A percentile compares a stretch with the other conserved stretches of the same genome.
Conservation (phyloP, 441 rosid genomes). For the Manihot esculenta region DNA sequence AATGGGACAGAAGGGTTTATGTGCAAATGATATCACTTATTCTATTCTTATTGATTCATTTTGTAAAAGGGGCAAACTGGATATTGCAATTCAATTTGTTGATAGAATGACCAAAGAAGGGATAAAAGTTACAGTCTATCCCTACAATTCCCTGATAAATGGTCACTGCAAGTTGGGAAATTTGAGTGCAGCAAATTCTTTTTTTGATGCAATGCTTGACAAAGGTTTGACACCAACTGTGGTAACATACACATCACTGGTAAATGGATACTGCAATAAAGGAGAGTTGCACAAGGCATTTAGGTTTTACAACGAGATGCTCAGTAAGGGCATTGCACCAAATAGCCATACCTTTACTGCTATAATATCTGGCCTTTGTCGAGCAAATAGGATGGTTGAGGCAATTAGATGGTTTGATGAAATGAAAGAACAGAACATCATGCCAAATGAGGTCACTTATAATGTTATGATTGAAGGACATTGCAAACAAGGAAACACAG, state of each 20-base stretch:
- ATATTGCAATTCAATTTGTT: constrained; percentile 49
- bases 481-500: constrained; percentile 52
- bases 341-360: constrained; percentile 67
- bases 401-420: constrained; percentile 56
- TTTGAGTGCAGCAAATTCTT: constrained; percentile 49
- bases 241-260: constrained; percentile 66
- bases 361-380: constrained; percentile 69
- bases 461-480: constrained; percentile 82
- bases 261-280: constrained; percentile 70
- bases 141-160: constrained; percentile 73
- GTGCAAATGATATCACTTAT: constrained; percentile 63
- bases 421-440: constrained; percentile 53
- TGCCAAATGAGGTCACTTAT: constrained; percentile 77
- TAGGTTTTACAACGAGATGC: constrained; percentile 78
- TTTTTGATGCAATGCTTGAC: constrained; percentile 52
- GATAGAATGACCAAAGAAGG: constrained; percentile 52
- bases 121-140: constrained; percentile 54
- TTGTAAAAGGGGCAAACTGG: constrained; percentile 70
- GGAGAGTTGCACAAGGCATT: constrained; percentile 59
- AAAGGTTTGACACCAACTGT: constrained; percentile 67
- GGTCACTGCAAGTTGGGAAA: constrained; percentile 78
- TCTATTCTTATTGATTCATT: constrained; percentile 72
- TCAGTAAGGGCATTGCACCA: constrained; percentile 60
- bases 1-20: constrained; percentile 48
- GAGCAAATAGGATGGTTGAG: constrained; percentile 49